Evolutionary conservation across 2,329 filamentous ascomycete species (phyloP).

Genomic region (Kalaharituber pfeilii): DNA sequence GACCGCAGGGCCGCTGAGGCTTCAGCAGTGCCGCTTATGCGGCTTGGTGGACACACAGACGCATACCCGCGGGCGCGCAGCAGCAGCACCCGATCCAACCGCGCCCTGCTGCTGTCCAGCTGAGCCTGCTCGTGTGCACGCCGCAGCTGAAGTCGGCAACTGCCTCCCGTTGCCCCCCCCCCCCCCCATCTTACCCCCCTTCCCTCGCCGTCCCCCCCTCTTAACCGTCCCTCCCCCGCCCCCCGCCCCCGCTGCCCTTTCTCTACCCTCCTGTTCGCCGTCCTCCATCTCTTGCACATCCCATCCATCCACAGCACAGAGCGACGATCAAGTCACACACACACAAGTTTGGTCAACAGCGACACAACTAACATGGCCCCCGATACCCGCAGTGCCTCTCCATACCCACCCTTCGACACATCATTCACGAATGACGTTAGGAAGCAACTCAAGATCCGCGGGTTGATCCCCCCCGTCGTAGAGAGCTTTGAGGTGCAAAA

Average conservation of each 20-base stretch:
- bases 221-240: neutral
- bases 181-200: neutral
- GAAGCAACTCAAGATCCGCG: conserved; percentile 36
- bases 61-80: neutral
- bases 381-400: neutral
- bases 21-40: neutral
- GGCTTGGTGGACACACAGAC: neutral
- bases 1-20: no score
- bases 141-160: neutral
- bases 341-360: neutral
- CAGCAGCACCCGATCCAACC: neutral
- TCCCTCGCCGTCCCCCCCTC: neutral
- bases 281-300: neutral
- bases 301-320: neutral
- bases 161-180: neutral
- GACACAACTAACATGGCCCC: neutral
- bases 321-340: neutral
- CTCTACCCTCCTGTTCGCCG: neutral
- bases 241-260: neutral
- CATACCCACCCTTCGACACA: conserved; percentile 26
- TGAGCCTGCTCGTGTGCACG: neutral
- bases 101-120: neutral
- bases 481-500: conserved; percentile 35
- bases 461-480: conserved; percentile 34
- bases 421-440: conserved; percentile 34